Conservation (phyloP, 2,329 filamentous ascomycete species). For the Beauveria rudraprayagi region DNA sequence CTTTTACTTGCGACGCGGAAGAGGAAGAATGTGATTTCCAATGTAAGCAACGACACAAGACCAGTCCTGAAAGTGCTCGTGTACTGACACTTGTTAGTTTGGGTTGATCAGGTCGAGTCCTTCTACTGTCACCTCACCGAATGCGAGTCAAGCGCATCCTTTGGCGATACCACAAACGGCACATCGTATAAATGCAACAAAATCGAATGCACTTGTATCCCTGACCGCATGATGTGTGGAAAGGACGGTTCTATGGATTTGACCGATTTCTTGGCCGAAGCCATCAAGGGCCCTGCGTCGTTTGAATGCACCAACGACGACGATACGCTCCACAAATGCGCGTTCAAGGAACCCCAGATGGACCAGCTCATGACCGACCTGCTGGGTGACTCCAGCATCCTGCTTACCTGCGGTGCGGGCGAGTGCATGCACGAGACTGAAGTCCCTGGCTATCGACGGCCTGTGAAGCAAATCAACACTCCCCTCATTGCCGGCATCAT, state of each 20-base stretch:
- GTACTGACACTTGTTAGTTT: constrained; percentile 49
- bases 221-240: constrained; percentile 88
- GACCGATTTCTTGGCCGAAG: constrained; percentile 73
- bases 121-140: constrained; percentile 90
- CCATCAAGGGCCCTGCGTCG: constrained; percentile 78
- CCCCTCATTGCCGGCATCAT: constrained; percentile 93
- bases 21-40: constrained; percentile 84
- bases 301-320: constrained; percentile 67
- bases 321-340: constrained; percentile 58
- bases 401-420: constrained; percentile 71
- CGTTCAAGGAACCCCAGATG: constrained; percentile 87
- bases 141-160: constrained; percentile 66
- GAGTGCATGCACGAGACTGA: constrained; percentile 93
- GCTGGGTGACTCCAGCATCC: constrained; percentile 88
- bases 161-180: constrained; percentile 62
- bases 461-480: constrained; percentile 19
- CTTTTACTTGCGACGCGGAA: constrained; percentile 79
- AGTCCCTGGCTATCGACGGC: constrained; percentile 76
- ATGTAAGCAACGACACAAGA: constrained; percentile 47
- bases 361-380: constrained; percentile 80
- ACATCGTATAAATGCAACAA: constrained; percentile 81
- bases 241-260: constrained; percentile 88
- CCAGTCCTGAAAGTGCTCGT: neutral
- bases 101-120: constrained; percentile 88
- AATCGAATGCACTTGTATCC: constrained; percentile 79